Percentiles rank a stretch among this genome's conserved stretches.
Conservation (phyloP, 2,329 filamentous ascomycete genomes). For the Myriosclerotinia curreyana region DNA sequence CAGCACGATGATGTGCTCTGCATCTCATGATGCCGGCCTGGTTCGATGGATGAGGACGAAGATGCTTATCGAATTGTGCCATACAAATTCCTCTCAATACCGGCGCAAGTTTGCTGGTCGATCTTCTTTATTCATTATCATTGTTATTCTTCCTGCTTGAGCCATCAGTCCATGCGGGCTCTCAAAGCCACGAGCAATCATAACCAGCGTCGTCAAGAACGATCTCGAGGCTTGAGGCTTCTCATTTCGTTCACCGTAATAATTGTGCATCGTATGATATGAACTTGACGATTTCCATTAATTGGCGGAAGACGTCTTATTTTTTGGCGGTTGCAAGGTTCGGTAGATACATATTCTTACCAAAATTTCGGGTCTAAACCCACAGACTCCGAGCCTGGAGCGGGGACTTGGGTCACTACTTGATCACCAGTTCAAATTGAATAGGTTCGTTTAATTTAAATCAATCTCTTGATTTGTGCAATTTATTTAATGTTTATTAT, state of each 20-base stretch:
- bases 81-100: background rate
- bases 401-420: background rate
- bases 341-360: background rate
- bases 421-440: background rate
- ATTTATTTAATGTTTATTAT: too few species aligned
- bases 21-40: background rate
- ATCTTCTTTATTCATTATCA: background rate
- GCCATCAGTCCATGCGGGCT: background rate
- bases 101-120: conserved; percentile 3
- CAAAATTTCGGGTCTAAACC: background rate
- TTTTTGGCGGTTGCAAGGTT: background rate
- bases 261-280: background rate
- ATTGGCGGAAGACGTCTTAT: background rate
- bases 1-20: background rate
- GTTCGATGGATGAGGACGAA: background rate
- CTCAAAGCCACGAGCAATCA: background rate
- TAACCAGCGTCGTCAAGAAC: background rate
- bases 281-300: background rate
- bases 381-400: background rate
- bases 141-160: background rate
- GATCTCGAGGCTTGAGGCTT: background rate
- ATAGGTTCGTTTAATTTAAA: too few species aligned
- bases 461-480: too few species aligned
- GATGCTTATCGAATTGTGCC: background rate
- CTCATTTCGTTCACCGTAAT: too few species aligned